phyloP scores from a whole-genome alignment of 371 early-diverging fungal species.

The Aphelidium insulamus region DNA sequence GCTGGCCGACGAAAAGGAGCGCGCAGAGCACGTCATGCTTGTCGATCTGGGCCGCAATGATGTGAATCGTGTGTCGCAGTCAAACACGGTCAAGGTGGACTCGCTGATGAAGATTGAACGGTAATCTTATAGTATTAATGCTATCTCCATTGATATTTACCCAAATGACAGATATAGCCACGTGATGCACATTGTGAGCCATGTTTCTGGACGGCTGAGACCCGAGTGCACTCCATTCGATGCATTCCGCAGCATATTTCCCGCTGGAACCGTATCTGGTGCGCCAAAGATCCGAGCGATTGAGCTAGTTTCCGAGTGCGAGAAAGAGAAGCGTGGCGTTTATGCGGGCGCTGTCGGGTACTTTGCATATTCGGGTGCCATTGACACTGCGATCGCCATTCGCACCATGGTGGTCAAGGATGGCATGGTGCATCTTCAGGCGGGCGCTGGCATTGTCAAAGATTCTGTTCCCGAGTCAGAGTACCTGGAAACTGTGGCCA shows the following conservation, averaged over 20 bases:
- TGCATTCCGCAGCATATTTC: conserved; percentile 89
- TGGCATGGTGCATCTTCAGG: conserved; percentile 77
- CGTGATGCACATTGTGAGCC: conserved; percentile 93
- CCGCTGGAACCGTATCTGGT: conserved; percentile 91
- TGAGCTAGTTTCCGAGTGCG: conserved; percentile 70
- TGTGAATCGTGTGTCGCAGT: conserved; percentile 80
- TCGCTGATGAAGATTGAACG: conserved; percentile 88
- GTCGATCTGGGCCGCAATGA: conserved; percentile 96
- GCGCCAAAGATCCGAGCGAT: conserved; percentile 93
- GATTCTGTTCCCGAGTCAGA: conserved; percentile 78
- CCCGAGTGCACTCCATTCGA: conserved; percentile 72
- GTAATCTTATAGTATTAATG: too few relatives aligned
- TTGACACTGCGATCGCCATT: conserved; percentile 93
- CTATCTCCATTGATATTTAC: too few relatives aligned
- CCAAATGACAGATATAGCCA: too few relatives aligned
- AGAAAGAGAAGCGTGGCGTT: conserved; percentile 75
- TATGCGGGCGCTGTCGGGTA: conserved; percentile 92
- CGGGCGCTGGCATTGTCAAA: conserved; percentile 87
- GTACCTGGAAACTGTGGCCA: conserved; percentile 85
- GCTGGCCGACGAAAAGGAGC: conserved; percentile 70
- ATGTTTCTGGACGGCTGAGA: conserved; percentile 70
- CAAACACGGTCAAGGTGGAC: conserved; percentile 73
- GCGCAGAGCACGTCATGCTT: conserved; percentile 90
- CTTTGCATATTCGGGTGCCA: conserved; percentile 70
- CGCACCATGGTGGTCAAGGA: conserved; percentile 93